phyloP scores from a whole-genome alignment of 371 early-diverging fungal genomes.

The Zychaea mexicana region DNA sequence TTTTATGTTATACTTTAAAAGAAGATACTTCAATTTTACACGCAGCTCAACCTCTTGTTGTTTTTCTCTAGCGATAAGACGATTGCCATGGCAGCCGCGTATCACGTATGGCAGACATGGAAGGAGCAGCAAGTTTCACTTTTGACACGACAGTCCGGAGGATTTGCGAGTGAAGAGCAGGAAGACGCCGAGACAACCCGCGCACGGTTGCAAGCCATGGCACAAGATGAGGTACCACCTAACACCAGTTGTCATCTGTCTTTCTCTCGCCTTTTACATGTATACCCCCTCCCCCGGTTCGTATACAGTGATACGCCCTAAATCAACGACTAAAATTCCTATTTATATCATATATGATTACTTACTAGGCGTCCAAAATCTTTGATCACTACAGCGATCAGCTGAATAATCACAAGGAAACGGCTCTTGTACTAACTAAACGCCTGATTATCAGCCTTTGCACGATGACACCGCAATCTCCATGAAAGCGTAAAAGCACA shows the following conservation, averaged over 20 bases:
- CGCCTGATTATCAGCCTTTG: constrained; percentile 38
- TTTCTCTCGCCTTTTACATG: neutral
- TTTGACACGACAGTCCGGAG: neutral
- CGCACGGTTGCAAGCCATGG: constrained; percentile 18
- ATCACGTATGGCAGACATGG: constrained; percentile 47
- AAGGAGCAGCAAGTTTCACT: constrained; percentile 26
- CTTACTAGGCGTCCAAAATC: constrained; percentile 14
- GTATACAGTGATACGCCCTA: too few species aligned
- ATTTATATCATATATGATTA: neutral
- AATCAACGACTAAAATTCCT: neutral
- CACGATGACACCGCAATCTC: constrained; percentile 43
- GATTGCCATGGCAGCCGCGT: constrained; percentile 54
- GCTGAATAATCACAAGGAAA: constrained; percentile 38
- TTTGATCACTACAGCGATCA: constrained; percentile 24
- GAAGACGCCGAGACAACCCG: constrained; percentile 3
- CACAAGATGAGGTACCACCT: constrained; percentile 17
- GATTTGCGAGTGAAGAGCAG: neutral
- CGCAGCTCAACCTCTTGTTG: too few species aligned
- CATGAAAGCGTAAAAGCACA: constrained; percentile 20
- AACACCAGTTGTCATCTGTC: constrained; percentile 3
- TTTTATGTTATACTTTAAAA: neutral
- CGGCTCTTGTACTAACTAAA: constrained; percentile 28
- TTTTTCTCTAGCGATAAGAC: constrained; percentile 39
- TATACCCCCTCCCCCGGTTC: too few species aligned
- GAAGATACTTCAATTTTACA: neutral